phyloP scores from a whole-genome alignment of 768 basidiomycete genomes.

The Calocera viscosa region DNA sequence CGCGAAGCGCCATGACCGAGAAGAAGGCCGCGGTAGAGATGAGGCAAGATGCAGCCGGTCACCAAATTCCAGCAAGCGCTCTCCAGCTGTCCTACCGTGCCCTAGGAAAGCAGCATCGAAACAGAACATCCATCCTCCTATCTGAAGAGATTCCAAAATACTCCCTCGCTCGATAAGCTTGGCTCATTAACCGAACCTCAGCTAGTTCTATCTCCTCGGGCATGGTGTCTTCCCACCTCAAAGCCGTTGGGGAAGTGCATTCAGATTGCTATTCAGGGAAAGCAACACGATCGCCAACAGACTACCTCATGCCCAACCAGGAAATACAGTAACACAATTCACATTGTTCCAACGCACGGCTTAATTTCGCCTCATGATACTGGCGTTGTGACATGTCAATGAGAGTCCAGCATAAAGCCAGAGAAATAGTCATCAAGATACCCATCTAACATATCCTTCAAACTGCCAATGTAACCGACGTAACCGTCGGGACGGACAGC shows the following conservation, averaged over 20 bases:
- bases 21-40: not conserved
- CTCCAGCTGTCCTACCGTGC: not conserved
- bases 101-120: too few relatives aligned
- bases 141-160: not conserved
- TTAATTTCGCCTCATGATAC: too few relatives aligned
- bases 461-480: slow-evolving; percentile 43
- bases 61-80: not conserved
- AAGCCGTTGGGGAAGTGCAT: not conserved
- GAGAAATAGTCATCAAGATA: slow-evolving; percentile 13
- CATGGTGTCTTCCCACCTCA: not conserved
- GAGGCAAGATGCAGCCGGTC: not conserved
- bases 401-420: not conserved
- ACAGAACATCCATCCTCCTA: too few relatives aligned
- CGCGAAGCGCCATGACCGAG: not conserved
- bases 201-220: not conserved
- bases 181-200: not conserved
- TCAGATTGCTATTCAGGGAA: not conserved
- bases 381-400: slow-evolving; percentile 21
- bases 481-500: slow-evolving; percentile 57
- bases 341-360: not conserved
- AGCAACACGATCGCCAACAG: not conserved
- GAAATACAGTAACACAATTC: not conserved
- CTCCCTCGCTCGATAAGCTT: too few relatives aligned
- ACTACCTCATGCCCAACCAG: too few relatives aligned
- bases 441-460: slow-evolving; percentile 24